Evolutionary conservation across 257 asterid species (phyloP).

Genomic region (Thymus quinquecostatus): DNA sequence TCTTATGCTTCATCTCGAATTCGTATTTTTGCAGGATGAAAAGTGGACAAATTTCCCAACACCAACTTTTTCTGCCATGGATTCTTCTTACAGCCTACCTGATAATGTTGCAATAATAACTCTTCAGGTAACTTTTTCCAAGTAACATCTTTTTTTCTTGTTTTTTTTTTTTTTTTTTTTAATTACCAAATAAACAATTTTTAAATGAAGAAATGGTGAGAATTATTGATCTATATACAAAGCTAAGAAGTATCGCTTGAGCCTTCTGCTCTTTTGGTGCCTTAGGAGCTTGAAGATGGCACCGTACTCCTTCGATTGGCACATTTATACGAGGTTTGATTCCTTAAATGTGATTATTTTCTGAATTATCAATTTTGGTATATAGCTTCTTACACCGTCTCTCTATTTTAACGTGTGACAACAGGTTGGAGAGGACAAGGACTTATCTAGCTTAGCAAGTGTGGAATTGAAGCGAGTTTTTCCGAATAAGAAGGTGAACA

Average conservation of each 20-base stretch:
- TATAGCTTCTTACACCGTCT: neutral
- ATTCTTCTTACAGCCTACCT: conserved; percentile 83
- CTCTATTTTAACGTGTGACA: neutral
- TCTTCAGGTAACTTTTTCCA: conserved; percentile 64
- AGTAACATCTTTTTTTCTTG: too few species aligned
- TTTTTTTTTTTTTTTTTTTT: too few species aligned
- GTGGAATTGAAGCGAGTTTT: conserved; percentile 78
- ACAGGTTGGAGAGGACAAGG: conserved; percentile 90
- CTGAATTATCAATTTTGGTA: neutral
- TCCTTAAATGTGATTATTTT: neutral
- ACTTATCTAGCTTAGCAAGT: conserved; percentile 62
- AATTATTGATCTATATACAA: neutral
- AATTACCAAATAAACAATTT: neutral
- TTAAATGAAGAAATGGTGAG: conserved; percentile 2
- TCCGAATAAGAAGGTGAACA: conserved; percentile 66
- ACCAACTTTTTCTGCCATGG: conserved; percentile 74
- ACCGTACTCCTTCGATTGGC: conserved; percentile 82
- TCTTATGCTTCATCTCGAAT: conserved; percentile 25
- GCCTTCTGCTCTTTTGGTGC: conserved; percentile 14
- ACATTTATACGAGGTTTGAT: conserved; percentile 87
- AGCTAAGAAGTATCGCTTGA: neutral
- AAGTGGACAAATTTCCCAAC: conserved; percentile 53
- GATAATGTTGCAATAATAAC: conserved; percentile 83
- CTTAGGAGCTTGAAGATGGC: conserved; percentile 81
- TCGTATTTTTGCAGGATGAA: conserved; percentile 55